Conservation (phyloP, 2,329 filamentous ascomycete genomes). For the Pezicula neosporulosa region DNA sequence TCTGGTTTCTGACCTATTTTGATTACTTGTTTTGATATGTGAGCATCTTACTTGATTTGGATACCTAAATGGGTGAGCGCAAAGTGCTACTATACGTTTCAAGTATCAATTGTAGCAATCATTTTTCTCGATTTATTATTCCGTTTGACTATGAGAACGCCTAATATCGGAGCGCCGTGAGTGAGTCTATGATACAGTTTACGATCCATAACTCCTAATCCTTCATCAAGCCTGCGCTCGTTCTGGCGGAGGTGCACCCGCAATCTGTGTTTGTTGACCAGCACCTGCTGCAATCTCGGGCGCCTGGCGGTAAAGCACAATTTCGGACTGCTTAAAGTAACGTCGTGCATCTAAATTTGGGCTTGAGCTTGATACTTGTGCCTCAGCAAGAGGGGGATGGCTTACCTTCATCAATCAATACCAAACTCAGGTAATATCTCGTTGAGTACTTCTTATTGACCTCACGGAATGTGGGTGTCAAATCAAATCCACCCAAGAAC, state of each 20-base stretch:
- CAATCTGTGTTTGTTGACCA: conserved; percentile 30
- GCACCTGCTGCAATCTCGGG: conserved; percentile 45
- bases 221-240: conserved; percentile 12
- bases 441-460: conserved; percentile 99
- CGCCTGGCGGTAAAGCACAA: conserved; percentile 87
- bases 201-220: not conserved
- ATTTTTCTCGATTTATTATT: too few species aligned
- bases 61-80: too few species aligned
- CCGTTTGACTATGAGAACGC: too few species aligned
- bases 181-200: not conserved
- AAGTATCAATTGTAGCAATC: too few species aligned
- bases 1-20: too few species aligned
- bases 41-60: too few species aligned
- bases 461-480: conserved; percentile 97
- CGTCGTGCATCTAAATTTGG: conserved; percentile 72
- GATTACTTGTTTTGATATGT: too few species aligned
- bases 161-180: not conserved
- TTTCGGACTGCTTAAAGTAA: conserved; percentile 99
- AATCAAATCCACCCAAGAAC: conserved; percentile 94
- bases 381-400: conserved; percentile 1
- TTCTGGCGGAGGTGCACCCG: conserved; percentile 27
- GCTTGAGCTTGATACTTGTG: conserved; percentile 7
- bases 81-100: too few species aligned
- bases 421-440: conserved; percentile 92
- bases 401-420: conserved; percentile 88